Conservation (phyloP, 2,329 filamentous ascomycete species). For the Aspergillus piperis region DNA sequence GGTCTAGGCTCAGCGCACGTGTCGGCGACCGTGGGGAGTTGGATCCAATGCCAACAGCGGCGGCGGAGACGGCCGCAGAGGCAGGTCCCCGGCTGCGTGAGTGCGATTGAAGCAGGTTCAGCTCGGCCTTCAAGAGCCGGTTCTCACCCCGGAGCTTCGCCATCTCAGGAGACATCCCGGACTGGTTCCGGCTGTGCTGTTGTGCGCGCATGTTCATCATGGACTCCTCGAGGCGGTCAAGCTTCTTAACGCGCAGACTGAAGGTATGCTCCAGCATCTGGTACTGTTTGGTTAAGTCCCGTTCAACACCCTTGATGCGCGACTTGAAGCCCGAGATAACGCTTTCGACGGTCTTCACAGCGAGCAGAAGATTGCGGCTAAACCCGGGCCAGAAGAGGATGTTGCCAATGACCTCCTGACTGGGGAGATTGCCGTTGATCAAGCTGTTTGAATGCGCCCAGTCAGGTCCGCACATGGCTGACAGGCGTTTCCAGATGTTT, state of each 20-base stretch:
- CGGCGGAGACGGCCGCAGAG: conserved; percentile 43
- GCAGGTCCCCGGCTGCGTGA: conserved; percentile 56
- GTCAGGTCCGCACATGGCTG: conserved; percentile 81
- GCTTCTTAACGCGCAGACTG: conserved; percentile 75
- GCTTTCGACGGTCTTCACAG: conserved; percentile 82
- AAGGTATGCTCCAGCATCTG: conserved; percentile 80
- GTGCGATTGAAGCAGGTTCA: conserved; percentile 69
- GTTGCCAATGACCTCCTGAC: conserved; percentile 79
- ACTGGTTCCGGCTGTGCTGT: conserved; percentile 32
- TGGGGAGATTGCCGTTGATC: conserved; percentile 83
- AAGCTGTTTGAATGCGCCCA: conserved; percentile 89
- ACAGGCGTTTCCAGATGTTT: conserved; percentile 86
- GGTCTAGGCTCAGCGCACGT: conserved; percentile 24
- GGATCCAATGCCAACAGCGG: conserved; percentile 37
- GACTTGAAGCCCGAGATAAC: conserved; percentile 76
- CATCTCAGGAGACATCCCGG: conserved; percentile 54
- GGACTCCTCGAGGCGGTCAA: conserved; percentile 82
- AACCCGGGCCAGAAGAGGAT: conserved; percentile 78
- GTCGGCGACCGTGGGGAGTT: conserved; percentile 34
- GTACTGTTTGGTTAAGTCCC: conserved; percentile 88
- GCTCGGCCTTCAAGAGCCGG: conserved; percentile 61
- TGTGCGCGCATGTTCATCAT: conserved; percentile 61
- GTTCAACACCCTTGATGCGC: conserved; percentile 81
- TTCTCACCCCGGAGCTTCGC: conserved; percentile 62
- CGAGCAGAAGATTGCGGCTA: conserved; percentile 82